Conservation (phyloP, 2,329 filamentous ascomycete species). For the Orbilia brochopaga region DNA sequence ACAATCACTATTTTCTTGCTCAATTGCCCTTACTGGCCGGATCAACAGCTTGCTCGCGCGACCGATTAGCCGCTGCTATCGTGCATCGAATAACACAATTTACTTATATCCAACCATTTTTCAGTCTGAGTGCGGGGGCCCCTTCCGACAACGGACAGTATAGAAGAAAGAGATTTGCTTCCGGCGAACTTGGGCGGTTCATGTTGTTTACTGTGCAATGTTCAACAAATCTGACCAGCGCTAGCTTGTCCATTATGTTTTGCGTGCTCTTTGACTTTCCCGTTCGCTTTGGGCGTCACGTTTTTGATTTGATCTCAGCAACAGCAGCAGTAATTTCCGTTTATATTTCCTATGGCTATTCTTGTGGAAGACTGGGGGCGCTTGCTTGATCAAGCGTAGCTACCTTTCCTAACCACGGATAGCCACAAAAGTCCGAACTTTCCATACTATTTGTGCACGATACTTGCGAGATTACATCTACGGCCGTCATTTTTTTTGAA, state of each 20-base stretch:
- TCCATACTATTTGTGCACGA: not conserved
- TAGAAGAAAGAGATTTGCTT: slow-evolving; percentile 17
- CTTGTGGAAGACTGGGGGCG: not conserved
- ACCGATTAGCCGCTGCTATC: slow-evolving; percentile 8
- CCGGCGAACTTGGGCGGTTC: slow-evolving; percentile 42
- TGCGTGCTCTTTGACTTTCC: slow-evolving; percentile 48
- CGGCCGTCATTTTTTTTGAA: not conserved
- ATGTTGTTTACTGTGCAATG: slow-evolving; percentile 48
- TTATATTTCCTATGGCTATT: not conserved
- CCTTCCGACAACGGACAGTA: not conserved
- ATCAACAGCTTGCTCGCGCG: not conserved
- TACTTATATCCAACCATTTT: slow-evolving; percentile 1
- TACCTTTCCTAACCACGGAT: not conserved
- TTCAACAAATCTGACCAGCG: slow-evolving; percentile 48
- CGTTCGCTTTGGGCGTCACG: slow-evolving; percentile 23
- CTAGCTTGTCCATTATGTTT: slow-evolving; percentile 51
- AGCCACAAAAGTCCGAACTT: not conserved
- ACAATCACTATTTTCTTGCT: not conserved
- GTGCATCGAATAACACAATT: slow-evolving; percentile 3
- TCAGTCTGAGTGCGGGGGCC: not conserved
- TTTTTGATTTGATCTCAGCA: not conserved
- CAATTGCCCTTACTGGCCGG: not conserved
- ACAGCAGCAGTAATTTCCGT: not conserved
- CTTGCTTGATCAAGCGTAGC: not conserved
- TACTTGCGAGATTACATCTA: not conserved